phyloP scores from a whole-genome alignment of 768 basidiomycete species.

The Hygrophoropsis aurantiaca region DNA sequence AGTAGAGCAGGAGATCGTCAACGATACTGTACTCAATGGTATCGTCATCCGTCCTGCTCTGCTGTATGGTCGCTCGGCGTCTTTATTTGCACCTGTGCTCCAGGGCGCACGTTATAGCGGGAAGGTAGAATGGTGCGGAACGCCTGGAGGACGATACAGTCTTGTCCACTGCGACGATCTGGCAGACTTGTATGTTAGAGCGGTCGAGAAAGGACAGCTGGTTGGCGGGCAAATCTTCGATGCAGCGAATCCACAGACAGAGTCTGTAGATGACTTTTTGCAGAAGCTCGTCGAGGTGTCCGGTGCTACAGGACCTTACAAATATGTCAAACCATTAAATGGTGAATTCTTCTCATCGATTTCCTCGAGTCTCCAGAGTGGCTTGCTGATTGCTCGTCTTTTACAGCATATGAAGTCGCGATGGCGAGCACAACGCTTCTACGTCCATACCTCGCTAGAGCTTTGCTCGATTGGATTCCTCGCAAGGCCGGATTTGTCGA shows the following conservation, averaged over 20 bases:
- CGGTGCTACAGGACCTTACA: slow-evolving; percentile 36
- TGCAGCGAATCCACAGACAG: slow-evolving; percentile 37
- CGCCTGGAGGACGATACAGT: slow-evolving; percentile 32
- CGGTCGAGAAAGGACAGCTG: slow-evolving; percentile 37
- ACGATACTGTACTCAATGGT: slow-evolving; percentile 33
- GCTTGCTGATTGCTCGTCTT: not conserved
- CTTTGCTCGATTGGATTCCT: slow-evolving; percentile 44
- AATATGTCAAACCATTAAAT: slow-evolving; percentile 31
- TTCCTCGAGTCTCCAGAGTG: not conserved
- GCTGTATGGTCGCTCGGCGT: slow-evolving; percentile 44
- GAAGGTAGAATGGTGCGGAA: slow-evolving; percentile 33
- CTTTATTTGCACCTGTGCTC: slow-evolving; percentile 35
- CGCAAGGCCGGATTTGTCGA: slow-evolving; percentile 42
- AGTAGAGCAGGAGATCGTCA: slow-evolving; percentile 32
- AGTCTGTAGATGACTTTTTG: slow-evolving; percentile 41
- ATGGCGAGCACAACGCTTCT: slow-evolving; percentile 28
- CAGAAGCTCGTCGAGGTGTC: slow-evolving; percentile 36
- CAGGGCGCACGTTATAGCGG: slow-evolving; percentile 25
- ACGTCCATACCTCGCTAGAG: slow-evolving; percentile 39
- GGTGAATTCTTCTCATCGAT: slow-evolving; percentile 24
- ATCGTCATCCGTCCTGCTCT: slow-evolving; percentile 45
- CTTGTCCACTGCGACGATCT: slow-evolving; percentile 46
- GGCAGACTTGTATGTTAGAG: slow-evolving; percentile 41
- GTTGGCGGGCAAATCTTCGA: slow-evolving; percentile 41
- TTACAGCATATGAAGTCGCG: slow-evolving; percentile 36